Percentiles rank a stretch among this genome's conserved stretches.
Conservation (phyloP, 1,139 yeast genomes). For the Zhuliangozyma parablackwelliae region DNA sequence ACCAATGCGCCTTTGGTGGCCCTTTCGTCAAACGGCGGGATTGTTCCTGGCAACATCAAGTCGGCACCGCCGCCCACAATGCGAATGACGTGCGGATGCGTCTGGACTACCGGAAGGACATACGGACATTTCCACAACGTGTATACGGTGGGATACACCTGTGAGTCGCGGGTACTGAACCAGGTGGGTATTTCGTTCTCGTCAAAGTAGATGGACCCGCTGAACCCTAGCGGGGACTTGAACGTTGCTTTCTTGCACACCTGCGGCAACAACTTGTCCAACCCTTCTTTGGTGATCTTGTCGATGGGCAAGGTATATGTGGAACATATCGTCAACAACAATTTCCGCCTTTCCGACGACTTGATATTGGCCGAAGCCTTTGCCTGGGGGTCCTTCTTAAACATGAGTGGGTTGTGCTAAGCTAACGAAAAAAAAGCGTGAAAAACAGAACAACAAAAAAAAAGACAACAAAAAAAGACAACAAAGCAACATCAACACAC, state of each 20-base stretch:
- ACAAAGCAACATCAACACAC: not conserved
- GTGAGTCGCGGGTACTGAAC: conserved; percentile 58
- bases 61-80: conserved; percentile 76
- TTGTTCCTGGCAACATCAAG: conserved; percentile 86
- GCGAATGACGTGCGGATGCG: conserved; percentile 68
- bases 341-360: conserved; percentile 71
- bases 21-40: conserved; percentile 64
- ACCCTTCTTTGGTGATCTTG: conserved; percentile 41
- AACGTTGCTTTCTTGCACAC: conserved; percentile 64
- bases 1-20: conserved; percentile 54
- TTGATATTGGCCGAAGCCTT: conserved; percentile 78
- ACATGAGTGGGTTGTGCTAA: conserved; percentile 35
- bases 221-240: conserved; percentile 48
- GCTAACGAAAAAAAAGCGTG: not conserved
- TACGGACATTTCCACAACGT: conserved; percentile 69
- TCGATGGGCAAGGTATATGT: conserved; percentile 43
- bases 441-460: not conserved
- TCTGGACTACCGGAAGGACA: conserved; percentile 60
- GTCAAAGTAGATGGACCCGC: conserved; percentile 65
- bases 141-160: conserved; percentile 64
- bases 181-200: conserved; percentile 65
- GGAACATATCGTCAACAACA: conserved; percentile 46
- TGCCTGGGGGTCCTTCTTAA: conserved; percentile 58
- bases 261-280: conserved; percentile 52
- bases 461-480: not conserved